phyloP scores from a whole-genome alignment of 192 early-diverging fungal species.

The Fimicolochytrium jonesii region DNA sequence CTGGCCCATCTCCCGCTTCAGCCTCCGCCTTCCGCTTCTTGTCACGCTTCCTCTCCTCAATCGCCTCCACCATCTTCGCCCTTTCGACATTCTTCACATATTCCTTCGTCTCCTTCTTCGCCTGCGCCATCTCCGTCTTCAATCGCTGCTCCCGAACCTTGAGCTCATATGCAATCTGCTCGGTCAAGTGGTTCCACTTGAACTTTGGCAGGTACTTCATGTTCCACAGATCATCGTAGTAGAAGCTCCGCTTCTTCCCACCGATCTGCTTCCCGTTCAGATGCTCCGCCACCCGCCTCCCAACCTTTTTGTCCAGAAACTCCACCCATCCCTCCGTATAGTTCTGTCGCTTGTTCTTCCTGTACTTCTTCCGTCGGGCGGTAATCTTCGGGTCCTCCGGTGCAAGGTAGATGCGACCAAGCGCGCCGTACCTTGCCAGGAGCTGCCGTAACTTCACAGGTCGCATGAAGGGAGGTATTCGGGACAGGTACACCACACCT shows the following conservation, averaged over 20 bases:
- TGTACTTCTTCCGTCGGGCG: conserved; percentile 78
- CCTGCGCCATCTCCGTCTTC: conserved; percentile 76
- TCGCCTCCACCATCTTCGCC: conserved; percentile 80
- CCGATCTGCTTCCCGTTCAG: conserved; percentile 84
- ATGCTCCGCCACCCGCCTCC: conserved; percentile 65
- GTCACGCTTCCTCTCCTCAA: conserved; percentile 65
- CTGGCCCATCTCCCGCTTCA: conserved; percentile 18
- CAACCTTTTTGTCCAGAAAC: conserved; percentile 89
- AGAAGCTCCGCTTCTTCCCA: conserved; percentile 78
- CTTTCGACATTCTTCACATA: conserved; percentile 85
- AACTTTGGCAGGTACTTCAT: conserved; percentile 94
- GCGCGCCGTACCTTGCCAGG: conserved; percentile 66
- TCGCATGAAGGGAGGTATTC: conserved; percentile 92
- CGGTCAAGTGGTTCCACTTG: conserved; percentile 94
- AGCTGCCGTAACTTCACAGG: conserved; percentile 73
- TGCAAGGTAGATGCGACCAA: conserved; percentile 81
- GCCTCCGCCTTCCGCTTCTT: conserved; percentile 41
- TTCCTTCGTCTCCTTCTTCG: conserved; percentile 78
- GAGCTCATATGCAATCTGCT: conserved; percentile 76
- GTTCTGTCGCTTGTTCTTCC: conserved; percentile 76
- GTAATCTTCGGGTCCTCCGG: conserved; percentile 80
- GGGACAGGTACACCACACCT: conserved; percentile 87
- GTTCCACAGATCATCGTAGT: conserved; percentile 96
- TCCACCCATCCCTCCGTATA: conserved; percentile 97
- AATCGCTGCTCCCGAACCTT: conserved; percentile 76